These are phyloP conservation scores for Chaetomiaceae sp. DNA, from an alignment of 2,329 filamentous ascomycete genomes.

Conservation along the genomic window DNA sequence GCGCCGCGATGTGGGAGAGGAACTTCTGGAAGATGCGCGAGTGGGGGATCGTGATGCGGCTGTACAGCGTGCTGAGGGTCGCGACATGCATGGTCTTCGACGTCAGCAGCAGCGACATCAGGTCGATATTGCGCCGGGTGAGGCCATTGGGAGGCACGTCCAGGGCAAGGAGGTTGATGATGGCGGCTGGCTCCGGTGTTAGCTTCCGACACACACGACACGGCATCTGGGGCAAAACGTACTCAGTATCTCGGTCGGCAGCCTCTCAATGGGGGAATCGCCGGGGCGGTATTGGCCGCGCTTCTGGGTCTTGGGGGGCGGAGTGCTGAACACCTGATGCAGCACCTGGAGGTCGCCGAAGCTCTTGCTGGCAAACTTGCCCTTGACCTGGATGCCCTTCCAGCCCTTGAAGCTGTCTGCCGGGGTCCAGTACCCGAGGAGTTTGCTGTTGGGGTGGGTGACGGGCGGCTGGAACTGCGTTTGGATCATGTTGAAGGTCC, in stretches of 20 bases:
- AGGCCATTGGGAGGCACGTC: conserved; percentile 73
- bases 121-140: conserved; percentile 70
- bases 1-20: conserved; percentile 61
- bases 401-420: conserved; percentile 56
- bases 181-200: conserved; percentile 49
- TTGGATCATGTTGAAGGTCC: conserved; percentile 38
- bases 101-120: conserved; percentile 71
- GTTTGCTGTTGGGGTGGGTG: conserved; percentile 51
- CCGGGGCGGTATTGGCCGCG: conserved; percentile 35
- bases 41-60: conserved; percentile 76
- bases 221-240: conserved; percentile 31
- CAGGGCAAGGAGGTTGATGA: conserved; percentile 69
- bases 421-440: conserved; percentile 57
- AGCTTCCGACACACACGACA: background rate
- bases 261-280: conserved; percentile 57
- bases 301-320: conserved; percentile 29
- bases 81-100: conserved; percentile 70
- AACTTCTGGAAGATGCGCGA: conserved; percentile 82
- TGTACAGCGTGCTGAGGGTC: conserved; percentile 71
- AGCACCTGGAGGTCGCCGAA: conserved; percentile 55
- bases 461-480: conserved; percentile 48
- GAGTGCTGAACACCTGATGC: conserved; percentile 51
- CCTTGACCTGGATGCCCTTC: conserved; percentile 58
- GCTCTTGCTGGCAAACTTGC: conserved; percentile 57
- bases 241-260: conserved; percentile 70